These are phyloP conservation scores for Nannochloropsis limnetica DNA, from an alignment of 352 stramenopile genomes.

Conservation along the genomic window DNA sequence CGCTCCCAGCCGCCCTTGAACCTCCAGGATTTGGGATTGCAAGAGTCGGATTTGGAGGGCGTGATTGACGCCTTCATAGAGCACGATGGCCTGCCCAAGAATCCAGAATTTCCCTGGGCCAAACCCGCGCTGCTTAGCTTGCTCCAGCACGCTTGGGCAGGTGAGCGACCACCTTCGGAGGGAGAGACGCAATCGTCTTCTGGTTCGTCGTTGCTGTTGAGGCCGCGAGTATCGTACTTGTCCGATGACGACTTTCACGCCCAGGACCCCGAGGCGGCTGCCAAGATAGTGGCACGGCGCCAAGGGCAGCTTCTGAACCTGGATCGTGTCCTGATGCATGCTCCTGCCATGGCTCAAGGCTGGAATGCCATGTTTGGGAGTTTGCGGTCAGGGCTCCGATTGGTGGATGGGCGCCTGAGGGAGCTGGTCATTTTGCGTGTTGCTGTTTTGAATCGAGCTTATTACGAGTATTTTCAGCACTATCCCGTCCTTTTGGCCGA, in stretches of 20 bases:
- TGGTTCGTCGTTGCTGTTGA: not conserved
- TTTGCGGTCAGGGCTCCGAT: conserved; percentile 13
- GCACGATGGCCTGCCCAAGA: not conserved
- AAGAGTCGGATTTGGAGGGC: not conserved
- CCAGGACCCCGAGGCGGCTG: conserved; percentile 5
- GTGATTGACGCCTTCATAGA: not conserved
- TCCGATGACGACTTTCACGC: not conserved
- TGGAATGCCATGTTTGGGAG: conserved; percentile 26
- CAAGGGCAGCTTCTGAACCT: conserved; percentile 1
- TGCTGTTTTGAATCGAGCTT: conserved; percentile 11
- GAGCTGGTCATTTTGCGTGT: conserved; percentile 29
- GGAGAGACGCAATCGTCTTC: not conserved
- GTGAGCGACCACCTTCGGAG: not conserved
- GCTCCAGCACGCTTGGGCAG: not conserved
- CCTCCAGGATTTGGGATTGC: not conserved
- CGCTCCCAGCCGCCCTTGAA: not conserved
- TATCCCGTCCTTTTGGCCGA: conserved; percentile 28
- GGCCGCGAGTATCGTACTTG: not conserved
- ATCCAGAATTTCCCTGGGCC: not conserved
- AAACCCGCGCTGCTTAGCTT: not conserved
- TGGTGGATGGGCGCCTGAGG: not conserved
- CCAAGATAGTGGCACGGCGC: conserved; percentile 6
- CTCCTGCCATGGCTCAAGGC: conserved; percentile 15
- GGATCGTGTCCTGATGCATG: conserved; percentile 14
- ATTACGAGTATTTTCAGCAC: conserved; percentile 27